These are phyloP conservation scores for Phytophthora nicotianae DNA, from an alignment of 352 stramenopile species.

Conservation along the genomic window DNA sequence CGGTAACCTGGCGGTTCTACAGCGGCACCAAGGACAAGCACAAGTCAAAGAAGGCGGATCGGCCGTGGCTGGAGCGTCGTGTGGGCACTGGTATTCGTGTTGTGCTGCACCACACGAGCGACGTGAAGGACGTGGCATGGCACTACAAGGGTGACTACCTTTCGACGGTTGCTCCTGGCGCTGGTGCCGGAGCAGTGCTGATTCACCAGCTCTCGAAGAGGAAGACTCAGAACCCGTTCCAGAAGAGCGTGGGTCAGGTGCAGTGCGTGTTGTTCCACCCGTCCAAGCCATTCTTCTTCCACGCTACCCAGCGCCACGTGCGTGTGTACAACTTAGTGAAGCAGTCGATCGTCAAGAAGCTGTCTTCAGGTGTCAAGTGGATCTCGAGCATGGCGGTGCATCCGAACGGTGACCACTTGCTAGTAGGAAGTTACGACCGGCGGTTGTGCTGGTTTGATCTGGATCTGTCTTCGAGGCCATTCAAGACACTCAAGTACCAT, in stretches of 20 bases:
- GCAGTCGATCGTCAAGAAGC: constrained; percentile 97
- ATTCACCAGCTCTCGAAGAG: constrained; percentile 99
- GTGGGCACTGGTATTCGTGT: constrained; percentile 83
- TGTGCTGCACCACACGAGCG: constrained; percentile 86
- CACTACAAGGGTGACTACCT: constrained; percentile 99
- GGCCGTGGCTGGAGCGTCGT: constrained; percentile 77
- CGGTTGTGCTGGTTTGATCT: constrained; percentile 99
- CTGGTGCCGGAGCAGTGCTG: constrained; percentile 91
- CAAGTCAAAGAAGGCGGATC: constrained; percentile 56
- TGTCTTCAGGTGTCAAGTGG: constrained; percentile 98
- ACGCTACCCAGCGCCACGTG: constrained; percentile 98
- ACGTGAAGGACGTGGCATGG: constrained; percentile 96
- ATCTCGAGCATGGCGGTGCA: constrained; percentile 99
- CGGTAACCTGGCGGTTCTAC: constrained; percentile 92
- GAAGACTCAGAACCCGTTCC: constrained; percentile 97
- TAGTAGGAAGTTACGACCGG: constrained; percentile 98
- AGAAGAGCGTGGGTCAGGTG: constrained; percentile 93
- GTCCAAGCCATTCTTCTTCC: constrained; percentile 99
- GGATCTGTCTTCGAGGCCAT: constrained; percentile 97
- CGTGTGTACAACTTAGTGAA: constrained; percentile 99
- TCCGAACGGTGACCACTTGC: constrained; percentile 98
- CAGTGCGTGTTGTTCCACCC: constrained; percentile 98
- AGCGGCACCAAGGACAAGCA: constrained; percentile 80
- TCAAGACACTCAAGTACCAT: constrained; percentile 99
- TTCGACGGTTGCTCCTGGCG: constrained; percentile 92